These are phyloP conservation scores for Epithemia pelagica DNA, from an alignment of 108 stramenopile species.

Conservation along the genomic window DNA sequence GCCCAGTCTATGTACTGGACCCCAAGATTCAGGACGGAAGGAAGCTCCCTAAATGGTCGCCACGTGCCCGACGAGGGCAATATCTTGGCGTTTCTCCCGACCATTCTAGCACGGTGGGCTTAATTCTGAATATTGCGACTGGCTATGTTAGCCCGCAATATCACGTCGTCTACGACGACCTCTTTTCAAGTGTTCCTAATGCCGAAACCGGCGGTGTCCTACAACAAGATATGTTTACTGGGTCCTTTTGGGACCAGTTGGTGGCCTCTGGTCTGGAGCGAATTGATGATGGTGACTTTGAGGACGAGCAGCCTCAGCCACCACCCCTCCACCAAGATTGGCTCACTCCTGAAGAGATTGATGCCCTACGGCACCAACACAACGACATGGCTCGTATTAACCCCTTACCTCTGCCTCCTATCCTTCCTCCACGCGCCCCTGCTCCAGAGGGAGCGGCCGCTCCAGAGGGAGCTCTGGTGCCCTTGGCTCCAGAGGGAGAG, in stretches of 20 bases:
- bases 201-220: too few relatives aligned
- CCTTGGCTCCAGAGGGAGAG: constrained; percentile 1
- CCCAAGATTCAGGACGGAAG: constrained; percentile 46
- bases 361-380: neutral
- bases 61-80: constrained; percentile 24
- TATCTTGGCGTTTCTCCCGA: constrained; percentile 28
- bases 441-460: neutral
- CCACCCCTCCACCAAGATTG: neutral
- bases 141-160: constrained; percentile 32
- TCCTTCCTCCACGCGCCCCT: neutral
- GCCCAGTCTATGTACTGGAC: constrained; percentile 46
- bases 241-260: too few relatives aligned
- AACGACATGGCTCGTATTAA: neutral
- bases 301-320: neutral
- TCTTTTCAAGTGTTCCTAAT: constrained; percentile 26
- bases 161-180: constrained; percentile 43
- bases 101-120: constrained; percentile 28
- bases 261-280: too few relatives aligned
- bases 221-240: too few relatives aligned
- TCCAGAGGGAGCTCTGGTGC: neutral
- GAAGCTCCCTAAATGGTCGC: constrained; percentile 42
- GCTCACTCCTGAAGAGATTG: neutral
- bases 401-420: neutral
- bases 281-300: too few relatives aligned
- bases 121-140: constrained; percentile 33